These are phyloP conservation scores for Helminthosporium solani DNA, from an alignment of 2,329 filamentous ascomycete species.

Conservation along the genomic window DNA sequence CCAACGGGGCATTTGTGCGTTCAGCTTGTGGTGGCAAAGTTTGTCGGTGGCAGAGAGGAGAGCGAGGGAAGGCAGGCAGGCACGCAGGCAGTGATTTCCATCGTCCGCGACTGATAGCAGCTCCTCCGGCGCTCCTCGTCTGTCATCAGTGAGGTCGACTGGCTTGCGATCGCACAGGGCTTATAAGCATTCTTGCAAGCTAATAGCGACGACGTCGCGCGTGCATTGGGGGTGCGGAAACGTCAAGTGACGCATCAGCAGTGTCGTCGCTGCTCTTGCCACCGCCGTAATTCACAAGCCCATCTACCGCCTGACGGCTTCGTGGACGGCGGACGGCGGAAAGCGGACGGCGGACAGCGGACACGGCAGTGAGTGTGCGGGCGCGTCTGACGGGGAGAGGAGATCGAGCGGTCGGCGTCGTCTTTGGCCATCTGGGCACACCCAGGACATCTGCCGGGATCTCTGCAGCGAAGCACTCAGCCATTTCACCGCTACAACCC, in stretches of 20 bases:
- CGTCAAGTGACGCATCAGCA: slow-evolving; percentile 40
- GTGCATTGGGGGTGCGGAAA: slow-evolving; percentile 36
- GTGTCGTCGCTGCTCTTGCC: slow-evolving; percentile 35
- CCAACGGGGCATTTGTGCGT: slow-evolving; percentile 35
- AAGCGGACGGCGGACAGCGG: too few relatives aligned
- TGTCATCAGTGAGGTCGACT: slow-evolving; percentile 23
- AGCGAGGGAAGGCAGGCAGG: slow-evolving; percentile 22
- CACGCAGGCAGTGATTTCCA: slow-evolving; percentile 35
- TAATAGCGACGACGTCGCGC: slow-evolving; percentile 19
- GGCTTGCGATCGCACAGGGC: slow-evolving; percentile 23
- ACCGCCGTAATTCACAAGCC: slow-evolving; percentile 31
- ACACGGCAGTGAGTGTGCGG: too few relatives aligned
- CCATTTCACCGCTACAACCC: slow-evolving; percentile 27
- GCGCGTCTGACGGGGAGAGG: slow-evolving; percentile 16
- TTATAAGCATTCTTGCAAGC: slow-evolving; percentile 21
- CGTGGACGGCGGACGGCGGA: slow-evolving; percentile 29
- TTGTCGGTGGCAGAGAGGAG: slow-evolving; percentile 2
- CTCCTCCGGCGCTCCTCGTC: slow-evolving; percentile 24
- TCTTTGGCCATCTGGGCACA: too few relatives aligned
- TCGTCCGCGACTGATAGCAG: slow-evolving; percentile 39
- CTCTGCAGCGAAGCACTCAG: slow-evolving; percentile 28
- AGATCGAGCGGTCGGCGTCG: too few relatives aligned
- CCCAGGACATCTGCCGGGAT: too few relatives aligned
- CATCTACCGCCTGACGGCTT: slow-evolving; percentile 28
- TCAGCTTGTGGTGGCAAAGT: slow-evolving; percentile 32